phyloP scores from a whole-genome alignment of 768 basidiomycete species.

The Lactarius psammicola region DNA sequence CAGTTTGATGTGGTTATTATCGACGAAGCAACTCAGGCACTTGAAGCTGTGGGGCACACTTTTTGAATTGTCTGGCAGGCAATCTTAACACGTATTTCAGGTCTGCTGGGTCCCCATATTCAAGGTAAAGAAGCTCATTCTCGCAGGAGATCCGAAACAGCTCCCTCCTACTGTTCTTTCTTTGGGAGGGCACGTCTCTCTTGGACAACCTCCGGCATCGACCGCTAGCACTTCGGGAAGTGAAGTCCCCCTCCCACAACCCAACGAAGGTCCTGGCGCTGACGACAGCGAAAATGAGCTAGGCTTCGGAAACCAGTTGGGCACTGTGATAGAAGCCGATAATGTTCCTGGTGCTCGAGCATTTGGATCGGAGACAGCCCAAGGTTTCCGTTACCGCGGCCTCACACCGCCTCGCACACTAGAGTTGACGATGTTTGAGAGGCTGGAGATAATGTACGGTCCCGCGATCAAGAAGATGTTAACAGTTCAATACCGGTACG shows the following conservation, averaged over 20 bases:
- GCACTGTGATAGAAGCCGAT: neutral
- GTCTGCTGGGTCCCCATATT: conserved; percentile 96
- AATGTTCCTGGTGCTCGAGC: neutral
- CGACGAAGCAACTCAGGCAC: conserved; percentile 95
- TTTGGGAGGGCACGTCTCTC: conserved; percentile 32
- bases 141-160: conserved; percentile 96
- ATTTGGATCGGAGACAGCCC: neutral
- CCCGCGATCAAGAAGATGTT: conserved; percentile 81
- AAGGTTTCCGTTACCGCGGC: neutral
- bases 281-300: neutral
- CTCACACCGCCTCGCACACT: conserved; percentile 68
- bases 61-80: neutral
- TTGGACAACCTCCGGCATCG: neutral
- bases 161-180: conserved; percentile 91
- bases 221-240: neutral
- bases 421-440: conserved; percentile 88
- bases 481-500: conserved; percentile 82
- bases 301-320: neutral
- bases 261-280: neutral
- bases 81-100: conserved; percentile 36
- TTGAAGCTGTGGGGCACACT: conserved; percentile 76
- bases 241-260: neutral
- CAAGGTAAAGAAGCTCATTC: conserved; percentile 83
- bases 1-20: conserved; percentile 93
- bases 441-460: conserved; percentile 88